Evolutionary conservation across 345 rosid species (phyloP), one percentile per base, ranked within the genome.

Genomic region (Erucastrum elatum): DNA sequence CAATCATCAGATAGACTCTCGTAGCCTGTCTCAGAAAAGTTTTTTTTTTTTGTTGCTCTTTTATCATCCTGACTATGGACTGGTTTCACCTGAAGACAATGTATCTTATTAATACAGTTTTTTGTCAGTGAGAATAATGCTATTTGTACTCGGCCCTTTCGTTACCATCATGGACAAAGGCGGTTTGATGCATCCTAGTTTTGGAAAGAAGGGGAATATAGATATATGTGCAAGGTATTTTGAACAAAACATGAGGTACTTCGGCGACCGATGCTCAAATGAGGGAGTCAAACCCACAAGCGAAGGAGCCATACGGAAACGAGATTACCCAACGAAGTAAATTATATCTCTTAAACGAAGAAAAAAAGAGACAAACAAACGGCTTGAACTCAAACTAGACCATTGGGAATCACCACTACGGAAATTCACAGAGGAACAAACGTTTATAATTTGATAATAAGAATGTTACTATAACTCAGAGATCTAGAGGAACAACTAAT

Each of bases 31-130:
- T 69, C 68, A 68, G 71, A 49, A 51, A 78, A 21, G 53, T 58
- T 26, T 58, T 58, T 59, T n/a, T 16, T 15, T 59, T 10, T 59
- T 66, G 34, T 59, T 66, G 34, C 71, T 68, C 16, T 34, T 60
- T 58, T 26, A 67, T 79, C 73, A 44, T 46, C 55, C 44, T 61
- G 35, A 61, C 77, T 73, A 61, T 78, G 61, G 67, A 66, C 44
- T 72, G 55, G 77, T 61, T 68, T 68, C 29, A 21, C 51, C 3
- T 4, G 68, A 64, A 64, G 12, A 64, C 70, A 66, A 37, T 66
- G 70, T 66, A 66, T 10, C 70, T 66, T 66, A 66, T 66, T 16
- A 66, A 10, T 66, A 11, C 10, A 66, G 51, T 49, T 37, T 17
- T 64, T 66, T 66, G 9, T 65, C 51, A 17, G 16, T 66, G 53